Evolutionary conservation across 2,329 filamentous ascomycete genomes (phyloP).

Genomic region (Ciborinia camelliae): DNA sequence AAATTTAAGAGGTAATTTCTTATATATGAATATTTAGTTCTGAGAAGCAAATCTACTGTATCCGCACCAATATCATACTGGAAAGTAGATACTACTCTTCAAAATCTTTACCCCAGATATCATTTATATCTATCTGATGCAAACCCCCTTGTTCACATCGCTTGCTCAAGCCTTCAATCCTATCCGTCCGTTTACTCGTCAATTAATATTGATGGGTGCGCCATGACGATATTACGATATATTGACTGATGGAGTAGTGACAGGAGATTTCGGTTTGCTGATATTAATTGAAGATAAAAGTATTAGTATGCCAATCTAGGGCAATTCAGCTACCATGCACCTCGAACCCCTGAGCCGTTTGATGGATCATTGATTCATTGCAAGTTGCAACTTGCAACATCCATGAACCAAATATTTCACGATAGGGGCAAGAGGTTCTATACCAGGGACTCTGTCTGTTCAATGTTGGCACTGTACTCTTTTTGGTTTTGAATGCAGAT

Average conservation of each 20-base stretch:
- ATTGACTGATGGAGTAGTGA: slow-evolving; percentile 1
- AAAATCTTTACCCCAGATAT: slow-evolving; percentile 10
- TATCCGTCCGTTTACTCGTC: slow-evolving; percentile 6
- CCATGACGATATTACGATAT: slow-evolving; percentile 10
- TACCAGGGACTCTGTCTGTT: not conserved
- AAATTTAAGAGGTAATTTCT: not conserved
- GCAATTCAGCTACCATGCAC: not conserved
- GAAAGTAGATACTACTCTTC: not conserved
- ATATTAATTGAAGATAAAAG: not conserved
- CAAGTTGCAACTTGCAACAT: too few species aligned
- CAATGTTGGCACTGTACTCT: not conserved
- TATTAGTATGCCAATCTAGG: not conserved
- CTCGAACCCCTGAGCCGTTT: too few species aligned
- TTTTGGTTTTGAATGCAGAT: slow-evolving; percentile 10
- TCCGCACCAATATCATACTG: not conserved
- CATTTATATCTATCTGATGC: not conserved
- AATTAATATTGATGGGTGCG: slow-evolving; percentile 3
- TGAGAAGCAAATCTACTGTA: not conserved
- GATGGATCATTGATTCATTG: too few species aligned
- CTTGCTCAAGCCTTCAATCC: not conserved
- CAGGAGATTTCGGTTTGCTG: slow-evolving; percentile 5
- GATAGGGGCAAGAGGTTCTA: slow-evolving; percentile 10
- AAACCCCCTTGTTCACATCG: slow-evolving; percentile 9
- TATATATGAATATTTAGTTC: not conserved
- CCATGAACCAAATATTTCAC: slow-evolving; percentile 3